These are phyloP conservation scores for Podospora didyma DNA, from an alignment of 495 filamentous ascomycete species.

Conservation along the genomic window DNA sequence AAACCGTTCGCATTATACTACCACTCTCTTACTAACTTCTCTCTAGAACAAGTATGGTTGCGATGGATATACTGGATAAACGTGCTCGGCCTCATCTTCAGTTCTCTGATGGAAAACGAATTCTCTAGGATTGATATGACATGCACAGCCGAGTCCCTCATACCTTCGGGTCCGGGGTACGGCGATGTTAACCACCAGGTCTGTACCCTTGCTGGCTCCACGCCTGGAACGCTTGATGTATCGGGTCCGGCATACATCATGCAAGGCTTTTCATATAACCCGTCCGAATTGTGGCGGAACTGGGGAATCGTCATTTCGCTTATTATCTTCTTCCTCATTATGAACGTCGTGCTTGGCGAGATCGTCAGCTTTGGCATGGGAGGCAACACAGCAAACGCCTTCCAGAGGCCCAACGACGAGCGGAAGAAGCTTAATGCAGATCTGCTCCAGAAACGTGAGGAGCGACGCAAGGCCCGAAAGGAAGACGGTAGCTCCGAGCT, in stretches of 20 bases:
- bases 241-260: slow-evolving; percentile 60
- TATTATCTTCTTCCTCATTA: slow-evolving; percentile 61
- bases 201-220: slow-evolving; percentile 67
- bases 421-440: slow-evolving; percentile 64
- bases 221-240: slow-evolving; percentile 55
- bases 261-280: slow-evolving; percentile 58
- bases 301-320: slow-evolving; percentile 70
- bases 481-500: slow-evolving; percentile 50
- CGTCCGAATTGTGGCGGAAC: slow-evolving; percentile 65
- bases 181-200: slow-evolving; percentile 64
- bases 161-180: slow-evolving; percentile 63
- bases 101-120: slow-evolving; percentile 78
- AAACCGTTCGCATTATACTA: no score
- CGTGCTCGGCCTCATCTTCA: slow-evolving; percentile 69
- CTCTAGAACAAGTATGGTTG: slow-evolving; percentile 61
- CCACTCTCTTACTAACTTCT: neutral
- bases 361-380: slow-evolving; percentile 71
- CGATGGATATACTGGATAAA: slow-evolving; percentile 83
- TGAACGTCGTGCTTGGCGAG: slow-evolving; percentile 72
- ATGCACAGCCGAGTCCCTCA: slow-evolving; percentile 58
- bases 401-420: slow-evolving; percentile 66
- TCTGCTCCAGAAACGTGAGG: slow-evolving; percentile 53
- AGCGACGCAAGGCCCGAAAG: slow-evolving; percentile 46
- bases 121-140: slow-evolving; percentile 60
- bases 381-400: slow-evolving; percentile 73